Percentiles rank a stretch among this genome's conserved stretches.
phyloP scores from a whole-genome alignment of 2,329 filamentous ascomycete species.

The Diplodia seriata region DNA sequence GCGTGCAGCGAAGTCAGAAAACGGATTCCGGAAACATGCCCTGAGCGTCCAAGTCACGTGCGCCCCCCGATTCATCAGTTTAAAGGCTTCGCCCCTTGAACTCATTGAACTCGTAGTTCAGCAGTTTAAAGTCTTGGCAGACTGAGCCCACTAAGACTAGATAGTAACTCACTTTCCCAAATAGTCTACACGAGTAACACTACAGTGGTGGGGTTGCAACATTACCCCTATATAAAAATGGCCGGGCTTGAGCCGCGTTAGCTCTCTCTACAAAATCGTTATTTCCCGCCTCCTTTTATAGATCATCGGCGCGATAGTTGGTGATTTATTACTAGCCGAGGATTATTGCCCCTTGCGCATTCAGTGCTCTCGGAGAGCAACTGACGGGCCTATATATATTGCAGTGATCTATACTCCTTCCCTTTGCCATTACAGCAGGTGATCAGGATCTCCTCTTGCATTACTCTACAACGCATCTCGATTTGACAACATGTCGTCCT shows the following conservation, averaged over 20 bases:
- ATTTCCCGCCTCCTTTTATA: not conserved
- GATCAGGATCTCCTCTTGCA: not conserved
- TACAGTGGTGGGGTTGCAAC: no score
- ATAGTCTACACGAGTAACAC: no score
- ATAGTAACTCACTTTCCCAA: no score
- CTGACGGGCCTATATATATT: not conserved
- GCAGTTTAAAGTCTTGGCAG: no score
- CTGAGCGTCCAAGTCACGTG: no score
- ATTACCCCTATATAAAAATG: constrained; percentile 10
- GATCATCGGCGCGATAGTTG: not conserved
- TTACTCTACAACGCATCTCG: not conserved
- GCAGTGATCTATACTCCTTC: not conserved
- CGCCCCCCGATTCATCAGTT: no score
- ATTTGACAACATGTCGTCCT: constrained; percentile 3
- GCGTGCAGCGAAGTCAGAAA: no score
- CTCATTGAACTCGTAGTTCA: no score
- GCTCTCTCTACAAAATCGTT: not conserved
- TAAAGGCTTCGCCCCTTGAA: no score
- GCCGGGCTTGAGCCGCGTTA: constrained; percentile 5
- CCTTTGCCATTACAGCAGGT: not conserved
- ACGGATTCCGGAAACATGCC: no score
- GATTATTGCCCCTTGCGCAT: not conserved
- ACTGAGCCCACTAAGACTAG: no score
- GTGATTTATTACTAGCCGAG: constrained; percentile 6
- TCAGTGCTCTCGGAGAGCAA: not conserved